Percentiles rank a stretch among this genome's conserved stretches.
Evolutionary conservation across 495 filamentous ascomycete genomes (phyloP).

Genomic region (Pseudoneurospora amorphoporcata): DNA sequence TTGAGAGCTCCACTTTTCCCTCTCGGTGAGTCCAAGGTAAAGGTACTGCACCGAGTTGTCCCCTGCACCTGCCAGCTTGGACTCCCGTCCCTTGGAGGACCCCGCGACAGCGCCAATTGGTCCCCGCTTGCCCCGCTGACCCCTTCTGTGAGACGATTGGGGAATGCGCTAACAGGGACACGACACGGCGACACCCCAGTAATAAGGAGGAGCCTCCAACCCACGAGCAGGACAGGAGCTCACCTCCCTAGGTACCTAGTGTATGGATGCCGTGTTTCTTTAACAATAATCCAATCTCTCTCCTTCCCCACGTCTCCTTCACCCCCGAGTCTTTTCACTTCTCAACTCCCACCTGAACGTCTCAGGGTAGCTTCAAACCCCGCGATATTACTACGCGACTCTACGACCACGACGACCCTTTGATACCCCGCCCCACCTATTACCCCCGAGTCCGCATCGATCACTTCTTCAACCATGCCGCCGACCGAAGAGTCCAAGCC

Average conservation of each 20-base stretch:
- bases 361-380: neutral
- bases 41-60: neutral
- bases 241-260: no score
- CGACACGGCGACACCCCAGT: neutral
- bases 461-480: neutral
- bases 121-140: neutral
- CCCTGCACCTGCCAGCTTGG: neutral
- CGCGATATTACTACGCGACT: neutral
- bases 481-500: slow-evolving; percentile 36
- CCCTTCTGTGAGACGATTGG: neutral
- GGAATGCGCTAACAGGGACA: neutral
- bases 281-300: neutral
- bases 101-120: neutral
- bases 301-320: neutral
- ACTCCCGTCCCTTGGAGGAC: neutral
- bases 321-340: neutral
- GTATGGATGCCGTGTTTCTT: neutral
- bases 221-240: neutral
- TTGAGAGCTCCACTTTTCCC: neutral
- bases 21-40: neutral
- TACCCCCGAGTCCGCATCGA: neutral
- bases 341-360: neutral
- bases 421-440: neutral
- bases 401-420: neutral
- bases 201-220: neutral